Percentiles rank a stretch among this genome's conserved stretches.
Conservation (phyloP, 139 green algal species). For the Tetratostichococcus sp. region DNA sequence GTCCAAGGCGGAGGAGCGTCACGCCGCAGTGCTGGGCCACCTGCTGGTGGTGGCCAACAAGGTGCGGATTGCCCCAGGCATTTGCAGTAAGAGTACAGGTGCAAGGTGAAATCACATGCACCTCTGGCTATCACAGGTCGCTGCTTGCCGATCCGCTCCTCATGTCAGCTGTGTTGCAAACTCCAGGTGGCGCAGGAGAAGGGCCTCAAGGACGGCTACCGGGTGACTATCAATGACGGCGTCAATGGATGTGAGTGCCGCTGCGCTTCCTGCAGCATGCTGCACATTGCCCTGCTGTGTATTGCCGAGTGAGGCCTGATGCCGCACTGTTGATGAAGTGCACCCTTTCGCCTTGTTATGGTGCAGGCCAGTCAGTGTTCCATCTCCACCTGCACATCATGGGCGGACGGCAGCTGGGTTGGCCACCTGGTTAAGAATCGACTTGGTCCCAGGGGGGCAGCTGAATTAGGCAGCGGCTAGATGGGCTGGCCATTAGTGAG, state of each 20-base stretch:
- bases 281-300: neutral
- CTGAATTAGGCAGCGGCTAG: too few species aligned
- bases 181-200: constrained; percentile 48
- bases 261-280: neutral
- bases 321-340: too few species aligned
- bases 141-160: too few species aligned
- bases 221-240: constrained; percentile 90
- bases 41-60: constrained; percentile 80
- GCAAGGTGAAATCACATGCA: too few species aligned
- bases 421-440: constrained; percentile 77
- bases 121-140: too few species aligned
- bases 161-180: too few species aligned
- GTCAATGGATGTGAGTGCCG: constrained; percentile 61
- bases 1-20: constrained; percentile 63
- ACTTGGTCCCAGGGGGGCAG: too few species aligned
- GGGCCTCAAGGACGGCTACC: constrained; percentile 77
- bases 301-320: too few species aligned
- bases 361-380: constrained; percentile 79
- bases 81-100: too few species aligned
- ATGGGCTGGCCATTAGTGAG: too few species aligned
- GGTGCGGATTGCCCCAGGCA: constrained; percentile 25
- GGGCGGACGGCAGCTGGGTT: constrained; percentile 72
- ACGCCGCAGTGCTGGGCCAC: constrained; percentile 86
- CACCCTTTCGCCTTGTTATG: neutral
- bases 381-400: constrained; percentile 88